Base-by-base conservation (phyloP, 768 basidiomycete genomes). In the Hysterangium stoloniferum region DNA sequence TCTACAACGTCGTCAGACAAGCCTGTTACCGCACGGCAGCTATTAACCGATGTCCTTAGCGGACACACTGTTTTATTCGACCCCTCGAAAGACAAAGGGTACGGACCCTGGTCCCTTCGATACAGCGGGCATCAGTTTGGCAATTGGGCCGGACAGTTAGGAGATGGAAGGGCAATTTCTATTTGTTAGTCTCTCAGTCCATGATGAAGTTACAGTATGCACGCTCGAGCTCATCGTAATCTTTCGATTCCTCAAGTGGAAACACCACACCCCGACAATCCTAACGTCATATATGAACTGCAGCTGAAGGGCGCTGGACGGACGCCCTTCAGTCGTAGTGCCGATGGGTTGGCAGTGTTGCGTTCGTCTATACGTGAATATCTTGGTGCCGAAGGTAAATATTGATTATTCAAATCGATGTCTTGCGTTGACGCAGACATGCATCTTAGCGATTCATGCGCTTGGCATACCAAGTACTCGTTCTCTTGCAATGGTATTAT, bases 271-370 rank as follows among this genome's bases (percentile, higher is more conserved):
- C 82, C 82, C 0, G 62, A 68, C 6, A 70, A 79, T 38, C 73
- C 76, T 2, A 68, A 76, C 15, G 59, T 72, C 4, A 68, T 70
- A 0, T 86, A 83, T 59, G 96, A 99, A 60, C 72, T 99, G 7
- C 96, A 98, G 64, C 77, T 99, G 57, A 99, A 98, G 64, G 96
- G 96, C 1, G 79, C 84, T 0, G 96, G 96, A 0, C 75, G 96
- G 9, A 98, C 95, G 1, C 94, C 96, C 0, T 98, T 94, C 68
- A 88, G 90, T 0, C 77, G 96, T 22, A 77, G 74, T 45, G 95
- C 96, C 3, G 96, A 98, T 64, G 96, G 96, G 0, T 74, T 99
- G 15, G 96, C 96, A 0, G 95, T 97, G 2, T 67, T 93, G n/a
- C 82, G 96, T 24, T 93, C 90, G 35, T 94, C 91, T 4, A 82